Conservation (phyloP, 805 yeast species). For the Wickerhamiella cacticola region DNA sequence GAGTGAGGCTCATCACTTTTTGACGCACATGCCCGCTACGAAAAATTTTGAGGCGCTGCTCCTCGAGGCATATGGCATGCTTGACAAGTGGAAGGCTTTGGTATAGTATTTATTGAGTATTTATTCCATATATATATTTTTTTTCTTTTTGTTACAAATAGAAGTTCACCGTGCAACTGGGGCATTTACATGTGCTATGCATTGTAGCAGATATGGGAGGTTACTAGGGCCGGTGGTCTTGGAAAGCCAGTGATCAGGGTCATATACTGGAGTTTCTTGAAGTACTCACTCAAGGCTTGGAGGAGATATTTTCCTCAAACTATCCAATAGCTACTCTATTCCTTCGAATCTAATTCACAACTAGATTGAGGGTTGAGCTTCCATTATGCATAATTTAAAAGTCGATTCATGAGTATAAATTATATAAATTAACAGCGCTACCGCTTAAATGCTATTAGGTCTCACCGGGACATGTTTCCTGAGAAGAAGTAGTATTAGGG, state of each 20-base stretch:
- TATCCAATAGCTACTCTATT: no score
- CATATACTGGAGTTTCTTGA: no score
- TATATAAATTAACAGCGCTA: slow-evolving; percentile 5
- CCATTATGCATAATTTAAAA: neutral
- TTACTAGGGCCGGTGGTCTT: no score
- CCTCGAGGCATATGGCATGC: slow-evolving; percentile 65
- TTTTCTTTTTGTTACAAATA: no score
- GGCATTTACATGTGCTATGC: no score
- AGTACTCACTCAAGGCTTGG: no score
- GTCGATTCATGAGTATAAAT: neutral
- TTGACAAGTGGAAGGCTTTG: slow-evolving; percentile 23
- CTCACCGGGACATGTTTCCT: slow-evolving; percentile 2
- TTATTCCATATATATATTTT: neutral
- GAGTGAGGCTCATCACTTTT: slow-evolving; percentile 70
- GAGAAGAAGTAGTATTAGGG: neutral
- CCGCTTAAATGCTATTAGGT: neutral
- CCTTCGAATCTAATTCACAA: no score
- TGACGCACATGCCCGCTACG: slow-evolving; percentile 40
- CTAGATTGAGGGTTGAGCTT: neutral
- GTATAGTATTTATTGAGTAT: slow-evolving; percentile 9
- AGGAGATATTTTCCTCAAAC: no score
- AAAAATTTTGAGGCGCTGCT: slow-evolving; percentile 64
- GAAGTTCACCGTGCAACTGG: no score
- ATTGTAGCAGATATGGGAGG: no score
- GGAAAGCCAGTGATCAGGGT: no score